These are phyloP conservation scores for Linanthus parryae DNA, from an alignment of 148 eudicot genomes.

Conservation along the genomic window DNA sequence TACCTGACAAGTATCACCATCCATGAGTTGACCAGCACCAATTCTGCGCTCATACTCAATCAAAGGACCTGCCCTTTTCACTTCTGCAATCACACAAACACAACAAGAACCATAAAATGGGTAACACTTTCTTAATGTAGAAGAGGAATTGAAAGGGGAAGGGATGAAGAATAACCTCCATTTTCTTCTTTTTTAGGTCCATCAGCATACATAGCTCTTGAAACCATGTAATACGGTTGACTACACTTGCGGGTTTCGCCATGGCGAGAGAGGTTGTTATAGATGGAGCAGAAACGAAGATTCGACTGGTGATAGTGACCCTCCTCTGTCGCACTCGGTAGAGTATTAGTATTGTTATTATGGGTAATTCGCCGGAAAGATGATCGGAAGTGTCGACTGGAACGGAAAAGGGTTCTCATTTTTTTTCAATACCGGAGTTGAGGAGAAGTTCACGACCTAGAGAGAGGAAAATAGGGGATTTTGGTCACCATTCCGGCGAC, in stretches of 20 bases:
- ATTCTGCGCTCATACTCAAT: conserved; percentile 86
- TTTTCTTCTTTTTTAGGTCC: conserved; percentile 29
- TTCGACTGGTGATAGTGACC: no score
- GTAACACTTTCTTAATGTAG: background rate
- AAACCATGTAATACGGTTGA: conserved; percentile 24
- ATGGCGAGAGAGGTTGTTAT: conserved; percentile 22
- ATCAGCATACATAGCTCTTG: conserved; percentile 42
- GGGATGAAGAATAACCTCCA: conserved; percentile 38
- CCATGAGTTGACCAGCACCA: conserved; percentile 76
- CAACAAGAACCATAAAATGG: background rate
- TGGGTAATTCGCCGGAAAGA: no score
- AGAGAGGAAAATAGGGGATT: no score
- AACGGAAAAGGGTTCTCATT: no score
- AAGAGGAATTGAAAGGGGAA: background rate
- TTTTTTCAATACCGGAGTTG: no score
- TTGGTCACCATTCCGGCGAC: no score
- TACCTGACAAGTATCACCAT: conserved; percentile 90
- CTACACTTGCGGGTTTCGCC: conserved; percentile 19
- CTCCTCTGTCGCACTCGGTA: no score
- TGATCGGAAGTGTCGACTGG: no score
- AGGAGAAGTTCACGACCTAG: no score
- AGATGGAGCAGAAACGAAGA: no score
- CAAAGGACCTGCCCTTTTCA: conserved; percentile 58
- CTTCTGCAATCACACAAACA: conserved; percentile 27
- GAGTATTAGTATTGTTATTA: no score